Conservation (phyloP, 345 rosid species). For the Ailanthus altissimus region DNA sequence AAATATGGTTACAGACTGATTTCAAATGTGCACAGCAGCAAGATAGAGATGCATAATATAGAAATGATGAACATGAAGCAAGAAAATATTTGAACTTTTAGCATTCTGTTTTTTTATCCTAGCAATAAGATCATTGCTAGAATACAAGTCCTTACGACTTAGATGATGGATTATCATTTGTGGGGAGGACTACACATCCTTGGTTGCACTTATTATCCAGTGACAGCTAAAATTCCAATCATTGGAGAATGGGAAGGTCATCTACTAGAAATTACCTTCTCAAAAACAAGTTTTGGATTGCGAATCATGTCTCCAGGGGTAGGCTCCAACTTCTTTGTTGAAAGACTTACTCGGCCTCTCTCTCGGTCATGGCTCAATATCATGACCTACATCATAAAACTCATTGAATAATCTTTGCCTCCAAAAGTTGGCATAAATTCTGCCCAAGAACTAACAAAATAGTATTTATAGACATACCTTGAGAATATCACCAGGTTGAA, state of each 20-base stretch:
- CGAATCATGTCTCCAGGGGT: constrained; percentile 99
- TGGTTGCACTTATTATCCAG: neutral
- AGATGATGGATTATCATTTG: neutral
- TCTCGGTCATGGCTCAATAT: constrained; percentile 96
- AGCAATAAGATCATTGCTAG: neutral
- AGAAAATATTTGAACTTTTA: neutral
- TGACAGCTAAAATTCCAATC: neutral
- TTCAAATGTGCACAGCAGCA: neutral
- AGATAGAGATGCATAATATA: neutral
- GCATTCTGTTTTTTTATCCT: too few species aligned
- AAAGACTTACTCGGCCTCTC: constrained; percentile 95
- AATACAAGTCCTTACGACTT: neutral
- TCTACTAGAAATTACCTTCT: constrained; percentile 60
- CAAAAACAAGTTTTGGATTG: constrained; percentile 95
- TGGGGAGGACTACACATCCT: neutral
- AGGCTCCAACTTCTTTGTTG: constrained; percentile 95
- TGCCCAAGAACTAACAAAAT: neutral
- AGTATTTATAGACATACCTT: constrained; percentile 49
- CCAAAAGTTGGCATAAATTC: constrained; percentile 7
- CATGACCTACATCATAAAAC: constrained; percentile 65
- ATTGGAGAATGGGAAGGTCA: neutral
- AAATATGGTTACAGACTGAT: neutral
- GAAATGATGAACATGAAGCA: neutral
- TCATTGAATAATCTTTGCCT: constrained; percentile 5
- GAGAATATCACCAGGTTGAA: constrained; percentile 92